Base-by-base conservation (phyloP, 2,329 filamentous ascomycete genomes). In the Botrytis elliptica region DNA sequence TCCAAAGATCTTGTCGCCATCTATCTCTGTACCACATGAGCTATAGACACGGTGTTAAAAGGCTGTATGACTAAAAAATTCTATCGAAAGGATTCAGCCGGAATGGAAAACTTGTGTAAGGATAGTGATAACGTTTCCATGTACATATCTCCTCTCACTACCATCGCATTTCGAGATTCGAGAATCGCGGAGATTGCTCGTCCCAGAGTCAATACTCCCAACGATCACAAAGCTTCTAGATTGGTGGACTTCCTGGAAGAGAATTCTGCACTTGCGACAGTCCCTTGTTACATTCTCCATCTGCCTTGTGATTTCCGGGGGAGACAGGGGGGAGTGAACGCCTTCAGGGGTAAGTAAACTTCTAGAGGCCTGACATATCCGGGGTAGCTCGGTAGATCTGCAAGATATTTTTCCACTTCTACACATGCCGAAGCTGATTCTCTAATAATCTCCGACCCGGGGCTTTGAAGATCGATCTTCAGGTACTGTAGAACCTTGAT, bases 351-450 rank as follows among this genome's bases (percentile, higher is more conserved):
- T 29, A 55, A 3, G n/a, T 5, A 42, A 42, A n/a, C 8, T 42
- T 63, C 60, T 29, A 63, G 60, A 14, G 38, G 60, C 60, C 60
- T 63, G 38, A 42, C 60, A 63, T n/a, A 63, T 42, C 60, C 16
- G 60, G 38, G 60, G 60, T 42, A 63, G 25, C 16, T 38, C 38
- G 38, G 7, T 29, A n/a, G 60, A 63, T 63, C 25, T 63, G 60
- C 25, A 42, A 9, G 36, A 12, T 16, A 33, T n/a, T 29, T 20
- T n/a, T 18, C 22, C 25, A 63, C 16, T n/a, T 42, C 36, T 63
- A n/a, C 14, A 63, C 14, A 10, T 63, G 60, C 60, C 60, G 25
- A 63, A 42, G 25, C 7, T 40, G 16, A 6, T 25, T 38, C 22
- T 36, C 16, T 38, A 16, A n/a, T 63, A n/a, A 12, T 42, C 12